Evolutionary conservation across 768 basidiomycete genomes (phyloP).

Genomic region (Tremella fuciformis): DNA sequence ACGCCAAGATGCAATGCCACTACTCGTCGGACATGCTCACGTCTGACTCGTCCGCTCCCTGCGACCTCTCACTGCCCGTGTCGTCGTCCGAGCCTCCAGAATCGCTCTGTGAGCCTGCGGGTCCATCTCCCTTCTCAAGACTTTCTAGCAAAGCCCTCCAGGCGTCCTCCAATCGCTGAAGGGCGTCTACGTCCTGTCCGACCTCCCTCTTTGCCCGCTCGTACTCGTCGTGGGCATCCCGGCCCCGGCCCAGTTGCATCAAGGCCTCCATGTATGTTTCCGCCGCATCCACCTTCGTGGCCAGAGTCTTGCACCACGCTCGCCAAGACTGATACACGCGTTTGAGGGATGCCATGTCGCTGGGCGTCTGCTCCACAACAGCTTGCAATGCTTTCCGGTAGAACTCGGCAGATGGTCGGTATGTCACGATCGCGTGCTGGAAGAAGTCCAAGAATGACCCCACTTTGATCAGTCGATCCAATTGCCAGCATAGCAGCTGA

Average conservation of each 20-base stretch:
- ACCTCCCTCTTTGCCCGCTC: conserved; percentile 10
- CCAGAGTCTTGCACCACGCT: conserved; percentile 10
- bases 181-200: neutral
- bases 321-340: conserved; percentile 32
- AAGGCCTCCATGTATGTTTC: conserved; percentile 22
- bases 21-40: neutral
- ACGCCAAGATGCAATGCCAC: too few relatives aligned
- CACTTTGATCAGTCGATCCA: conserved; percentile 1
- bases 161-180: conserved; percentile 16
- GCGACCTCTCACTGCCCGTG: neutral
- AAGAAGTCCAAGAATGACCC: neutral
- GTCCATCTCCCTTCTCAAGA: conserved; percentile 11
- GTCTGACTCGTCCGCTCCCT: conserved; percentile 14
- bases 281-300: conserved; percentile 27
- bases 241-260: conserved; percentile 25
- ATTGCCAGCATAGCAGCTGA: conserved; percentile 5
- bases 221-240: conserved; percentile 19
- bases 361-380: conserved; percentile 3
- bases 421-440: conserved; percentile 8
- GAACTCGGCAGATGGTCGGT: conserved; percentile 18
- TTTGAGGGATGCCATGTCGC: conserved; percentile 10
- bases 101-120: too few relatives aligned
- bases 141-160: conserved; percentile 22
- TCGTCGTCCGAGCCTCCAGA: neutral
- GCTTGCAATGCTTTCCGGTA: conserved; percentile 23